Evolutionary conservation across 345 rosid genomes (phyloP).

Genomic region (Aegle marmelos): DNA sequence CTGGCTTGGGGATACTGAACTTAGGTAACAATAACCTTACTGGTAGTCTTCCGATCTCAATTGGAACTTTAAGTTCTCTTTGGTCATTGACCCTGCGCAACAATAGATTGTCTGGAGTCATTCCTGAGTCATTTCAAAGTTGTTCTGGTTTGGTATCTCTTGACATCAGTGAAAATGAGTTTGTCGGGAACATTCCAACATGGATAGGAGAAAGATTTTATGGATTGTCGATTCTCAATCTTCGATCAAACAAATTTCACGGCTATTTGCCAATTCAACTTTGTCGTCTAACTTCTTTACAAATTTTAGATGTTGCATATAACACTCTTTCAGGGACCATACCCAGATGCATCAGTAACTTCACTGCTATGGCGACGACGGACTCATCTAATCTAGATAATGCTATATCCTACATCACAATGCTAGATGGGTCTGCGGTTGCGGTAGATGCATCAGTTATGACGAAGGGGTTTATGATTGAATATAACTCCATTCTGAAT

Average conservation of each 20-base stretch:
- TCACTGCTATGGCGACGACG: not conserved
- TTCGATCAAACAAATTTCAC: too few relatives aligned
- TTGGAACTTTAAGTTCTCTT: not conserved
- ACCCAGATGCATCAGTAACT: not conserved
- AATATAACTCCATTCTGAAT: not conserved
- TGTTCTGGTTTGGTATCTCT: too few relatives aligned
- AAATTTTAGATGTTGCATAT: not conserved
- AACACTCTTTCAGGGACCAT: not conserved
- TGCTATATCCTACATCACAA: not conserved
- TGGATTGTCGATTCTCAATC: too few relatives aligned
- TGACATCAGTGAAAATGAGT: too few relatives aligned
- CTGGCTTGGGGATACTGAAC: not conserved
- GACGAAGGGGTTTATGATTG: not conserved
- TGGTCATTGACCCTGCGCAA: not conserved
- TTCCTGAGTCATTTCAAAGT: too few relatives aligned
- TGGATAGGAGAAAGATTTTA: too few relatives aligned
- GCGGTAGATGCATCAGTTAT: not conserved
- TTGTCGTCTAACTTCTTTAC: not conserved
- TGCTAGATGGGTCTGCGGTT: too few relatives aligned
- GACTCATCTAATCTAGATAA: not conserved
- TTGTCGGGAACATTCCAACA: too few relatives aligned
- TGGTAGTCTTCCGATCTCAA: not conserved
- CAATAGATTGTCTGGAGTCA: not conserved
- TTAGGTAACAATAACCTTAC: not conserved
- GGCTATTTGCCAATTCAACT: not conserved